Conservation (phyloP, 805 yeast genomes). For the Teunomyces kruisii region DNA sequence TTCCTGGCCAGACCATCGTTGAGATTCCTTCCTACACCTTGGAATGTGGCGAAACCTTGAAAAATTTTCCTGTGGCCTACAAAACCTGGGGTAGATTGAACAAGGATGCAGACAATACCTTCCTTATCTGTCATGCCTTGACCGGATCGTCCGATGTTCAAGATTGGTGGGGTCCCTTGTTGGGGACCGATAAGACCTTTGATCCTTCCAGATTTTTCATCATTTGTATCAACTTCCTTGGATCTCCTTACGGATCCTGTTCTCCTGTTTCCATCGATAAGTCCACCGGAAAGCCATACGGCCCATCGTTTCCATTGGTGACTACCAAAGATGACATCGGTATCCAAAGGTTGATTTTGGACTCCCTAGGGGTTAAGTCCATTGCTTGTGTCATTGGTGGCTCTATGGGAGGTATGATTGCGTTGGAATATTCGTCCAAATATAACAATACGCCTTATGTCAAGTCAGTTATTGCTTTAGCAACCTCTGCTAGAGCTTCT, state of each 20-base stretch:
- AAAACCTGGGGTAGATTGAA: conserved; percentile 93
- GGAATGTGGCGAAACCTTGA: conserved; percentile 77
- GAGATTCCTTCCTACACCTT: conserved; percentile 71
- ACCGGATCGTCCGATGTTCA: conserved; percentile 94
- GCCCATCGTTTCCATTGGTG: conserved; percentile 92
- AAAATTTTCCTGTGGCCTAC: conserved; percentile 86
- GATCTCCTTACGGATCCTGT: conserved; percentile 95
- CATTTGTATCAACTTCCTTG: conserved; percentile 87
- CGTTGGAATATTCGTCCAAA: conserved; percentile 73
- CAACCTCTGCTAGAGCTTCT: conserved; percentile 90
- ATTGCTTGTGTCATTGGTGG: conserved; percentile 92
- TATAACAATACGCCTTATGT: conserved; percentile 70
- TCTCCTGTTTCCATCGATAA: conserved; percentile 85
- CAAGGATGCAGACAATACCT: conserved; percentile 64
- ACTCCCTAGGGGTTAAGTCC: conserved; percentile 72
- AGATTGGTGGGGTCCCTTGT: conserved; percentile 98
- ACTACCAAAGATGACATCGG: conserved; percentile 92
- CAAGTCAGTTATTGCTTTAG: conserved; percentile 71
- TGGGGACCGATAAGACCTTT: conserved; percentile 84
- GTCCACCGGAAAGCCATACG: conserved; percentile 73
- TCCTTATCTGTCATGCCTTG: conserved; percentile 93
- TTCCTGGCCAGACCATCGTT: conserved; percentile 74
- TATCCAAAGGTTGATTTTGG: conserved; percentile 75
- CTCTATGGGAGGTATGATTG: conserved; percentile 98
- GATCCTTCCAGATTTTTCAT: conserved; percentile 88